Evolutionary conservation across 306 rosid species (phyloP), one percentile per base, ranked within the genome.

Genomic region (Mimosa pudica): DNA sequence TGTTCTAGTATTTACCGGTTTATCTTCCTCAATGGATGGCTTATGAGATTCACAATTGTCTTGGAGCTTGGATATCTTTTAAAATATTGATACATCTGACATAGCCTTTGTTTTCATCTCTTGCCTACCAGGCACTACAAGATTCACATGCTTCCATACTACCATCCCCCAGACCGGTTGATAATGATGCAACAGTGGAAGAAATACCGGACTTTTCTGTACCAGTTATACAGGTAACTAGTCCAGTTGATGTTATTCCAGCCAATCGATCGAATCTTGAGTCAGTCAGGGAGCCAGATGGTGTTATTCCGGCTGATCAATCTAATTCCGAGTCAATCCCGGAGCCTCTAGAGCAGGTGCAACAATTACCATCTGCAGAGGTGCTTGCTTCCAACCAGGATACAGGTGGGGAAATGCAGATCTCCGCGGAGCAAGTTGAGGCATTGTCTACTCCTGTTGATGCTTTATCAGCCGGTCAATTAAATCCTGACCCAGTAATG

Each of bases 301-400:
- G 5, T 38, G 42, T 38, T 38, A 5, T 38, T 38, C 42, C 42
- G 5, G 42, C 3, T 38, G 42, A 38, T 38, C 42, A 38, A 38
- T 38, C 42, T 38, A 38, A 38, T 38, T 38, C 5, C 42, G 5
- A 38, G 42, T 5, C 42, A 38, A 5, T 24, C 30, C 30, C 11
- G 77, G 81, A 70, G 72, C 83, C 70, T 74, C 80, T 32, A 70
- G 82, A 44, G 67, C 89, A 81, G 79, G 80, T 73, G 63, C 82
- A 68, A 71, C 80, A 79, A 49, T 63, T 79, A 2, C 82, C 54
- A 44, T 61, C 84, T 33, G 24, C 74, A 32, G 75, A 73, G 78
- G 64, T 77, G 78, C 73, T 78, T 67, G 47, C 85, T 62, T 54
- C 83, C 77, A 24, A 76, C 80, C 81, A 57, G 77, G 66, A 55